These are phyloP conservation scores for Sabuloglossum arenarium DNA, from an alignment of 495 filamentous ascomycete species.

Conservation along the genomic window DNA sequence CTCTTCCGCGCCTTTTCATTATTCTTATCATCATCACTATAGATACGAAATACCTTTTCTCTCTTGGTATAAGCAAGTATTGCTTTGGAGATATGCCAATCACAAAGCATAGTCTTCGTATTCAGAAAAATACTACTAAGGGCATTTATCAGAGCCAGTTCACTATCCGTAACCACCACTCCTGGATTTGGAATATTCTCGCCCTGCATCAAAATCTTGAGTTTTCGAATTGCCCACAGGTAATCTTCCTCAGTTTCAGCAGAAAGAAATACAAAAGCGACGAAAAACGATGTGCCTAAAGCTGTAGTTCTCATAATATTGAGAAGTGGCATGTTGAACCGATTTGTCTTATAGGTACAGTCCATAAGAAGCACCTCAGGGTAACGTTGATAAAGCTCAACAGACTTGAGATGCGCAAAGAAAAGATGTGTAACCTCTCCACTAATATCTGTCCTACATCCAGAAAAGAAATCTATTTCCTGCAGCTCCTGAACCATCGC, in stretches of 20 bases:
- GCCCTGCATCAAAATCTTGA: neutral
- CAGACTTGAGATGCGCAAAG: too few species aligned
- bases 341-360: neutral
- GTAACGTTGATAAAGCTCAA: too few species aligned
- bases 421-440: neutral
- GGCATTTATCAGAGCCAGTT: neutral
- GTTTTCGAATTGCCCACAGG: neutral
- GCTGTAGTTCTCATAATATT: slow-evolving; percentile 9
- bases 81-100: neutral
- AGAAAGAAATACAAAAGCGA: slow-evolving; percentile 5
- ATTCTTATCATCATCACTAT: neutral
- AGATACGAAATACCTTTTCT: neutral
- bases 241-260: slow-evolving; percentile 1
- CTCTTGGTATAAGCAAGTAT: neutral
- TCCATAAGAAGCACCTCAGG: too few species aligned
- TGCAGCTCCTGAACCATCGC: neutral
- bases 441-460: neutral
- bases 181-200: neutral
- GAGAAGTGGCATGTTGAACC: slow-evolving; percentile 3
- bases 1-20: neutral
- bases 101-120: neutral
- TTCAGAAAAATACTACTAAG: neutral
- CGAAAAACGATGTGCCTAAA: slow-evolving; percentile 5
- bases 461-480: neutral
- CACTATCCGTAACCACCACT: neutral